Evolutionary conservation across 352 stramenopile genomes (phyloP).

Genomic region (Phytophthora megakarya): DNA sequence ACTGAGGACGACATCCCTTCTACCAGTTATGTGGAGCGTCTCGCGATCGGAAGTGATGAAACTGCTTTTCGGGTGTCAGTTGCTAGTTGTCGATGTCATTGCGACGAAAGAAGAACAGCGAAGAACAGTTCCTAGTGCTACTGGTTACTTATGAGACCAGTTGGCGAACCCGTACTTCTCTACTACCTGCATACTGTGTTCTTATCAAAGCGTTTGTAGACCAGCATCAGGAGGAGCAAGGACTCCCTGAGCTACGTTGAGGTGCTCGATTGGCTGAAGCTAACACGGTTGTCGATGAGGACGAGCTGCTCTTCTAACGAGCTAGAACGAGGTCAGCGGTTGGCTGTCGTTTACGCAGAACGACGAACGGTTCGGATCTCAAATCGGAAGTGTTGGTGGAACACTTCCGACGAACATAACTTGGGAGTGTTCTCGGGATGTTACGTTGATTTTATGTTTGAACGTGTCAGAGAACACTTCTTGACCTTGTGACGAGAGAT

Average conservation of each 20-base stretch:
- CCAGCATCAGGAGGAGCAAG: neutral
- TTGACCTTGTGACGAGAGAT: no score
- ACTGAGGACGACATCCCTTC: neutral
- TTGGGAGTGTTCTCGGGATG: no score
- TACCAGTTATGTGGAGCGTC: neutral
- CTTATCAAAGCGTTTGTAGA: neutral
- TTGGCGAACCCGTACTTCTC: neutral
- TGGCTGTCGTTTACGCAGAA: no score
- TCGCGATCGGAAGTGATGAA: neutral
- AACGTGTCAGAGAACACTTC: no score
- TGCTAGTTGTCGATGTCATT: neutral
- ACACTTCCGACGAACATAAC: no score
- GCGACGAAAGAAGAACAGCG: neutral
- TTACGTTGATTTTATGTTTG: no score
- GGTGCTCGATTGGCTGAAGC: constrained; percentile 2
- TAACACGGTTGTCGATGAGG: constrained; percentile 5
- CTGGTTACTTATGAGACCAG: neutral
- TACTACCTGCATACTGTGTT: neutral
- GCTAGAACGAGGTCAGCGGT: no score
- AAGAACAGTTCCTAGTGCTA: neutral
- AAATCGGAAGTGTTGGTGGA: no score
- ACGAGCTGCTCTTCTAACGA: constrained; percentile 14
- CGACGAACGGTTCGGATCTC: no score
- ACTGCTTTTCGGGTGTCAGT: neutral
- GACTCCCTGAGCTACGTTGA: neutral